Evolutionary conservation across 768 basidiomycete genomes (phyloP).

Genomic region (Cystobasidium ongulense): DNA sequence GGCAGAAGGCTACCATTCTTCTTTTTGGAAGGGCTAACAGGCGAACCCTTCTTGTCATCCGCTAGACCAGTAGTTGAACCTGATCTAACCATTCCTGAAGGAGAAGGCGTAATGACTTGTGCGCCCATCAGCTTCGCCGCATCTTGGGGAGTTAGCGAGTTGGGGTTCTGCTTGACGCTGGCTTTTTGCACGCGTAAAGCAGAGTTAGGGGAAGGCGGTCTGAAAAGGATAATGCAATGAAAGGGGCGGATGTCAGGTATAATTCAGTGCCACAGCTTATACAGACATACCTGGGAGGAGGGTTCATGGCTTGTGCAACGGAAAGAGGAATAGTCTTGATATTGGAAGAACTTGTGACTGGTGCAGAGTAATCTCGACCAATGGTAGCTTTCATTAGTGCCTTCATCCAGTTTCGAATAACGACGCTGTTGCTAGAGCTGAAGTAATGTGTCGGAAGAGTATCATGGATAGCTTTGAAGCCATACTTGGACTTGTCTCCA

Average conservation of each 20-base stretch:
- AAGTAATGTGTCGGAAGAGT: constrained; percentile 80
- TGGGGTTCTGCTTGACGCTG: constrained; percentile 47
- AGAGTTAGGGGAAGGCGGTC: constrained; percentile 91
- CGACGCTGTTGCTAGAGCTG: constrained; percentile 74
- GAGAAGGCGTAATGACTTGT: constrained; percentile 38
- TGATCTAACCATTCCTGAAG: neutral
- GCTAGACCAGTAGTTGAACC: neutral
- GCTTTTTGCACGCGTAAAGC: constrained; percentile 73
- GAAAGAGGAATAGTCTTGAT: constrained; percentile 90
- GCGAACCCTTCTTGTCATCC: constrained; percentile 4
- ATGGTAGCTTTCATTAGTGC: constrained; percentile 99
- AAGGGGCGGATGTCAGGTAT: too few species aligned
- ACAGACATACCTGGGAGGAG: constrained; percentile 55
- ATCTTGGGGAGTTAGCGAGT: constrained; percentile 42
- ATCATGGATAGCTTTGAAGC: constrained; percentile 88
- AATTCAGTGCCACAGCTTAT: too few species aligned
- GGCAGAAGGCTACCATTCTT: constrained; percentile 15
- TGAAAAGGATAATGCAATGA: too few species aligned
- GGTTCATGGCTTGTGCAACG: constrained; percentile 93
- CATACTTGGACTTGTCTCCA: constrained; percentile 82
- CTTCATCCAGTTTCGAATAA: constrained; percentile 98
- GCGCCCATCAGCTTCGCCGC: constrained; percentile 46
- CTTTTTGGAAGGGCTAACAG: neutral
- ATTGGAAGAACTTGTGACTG: constrained; percentile 91
- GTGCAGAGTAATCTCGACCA: constrained; percentile 85